Evolutionary conservation across 2,329 filamentous ascomycete species (phyloP).

Genomic region (Colletotrichum agaves): DNA sequence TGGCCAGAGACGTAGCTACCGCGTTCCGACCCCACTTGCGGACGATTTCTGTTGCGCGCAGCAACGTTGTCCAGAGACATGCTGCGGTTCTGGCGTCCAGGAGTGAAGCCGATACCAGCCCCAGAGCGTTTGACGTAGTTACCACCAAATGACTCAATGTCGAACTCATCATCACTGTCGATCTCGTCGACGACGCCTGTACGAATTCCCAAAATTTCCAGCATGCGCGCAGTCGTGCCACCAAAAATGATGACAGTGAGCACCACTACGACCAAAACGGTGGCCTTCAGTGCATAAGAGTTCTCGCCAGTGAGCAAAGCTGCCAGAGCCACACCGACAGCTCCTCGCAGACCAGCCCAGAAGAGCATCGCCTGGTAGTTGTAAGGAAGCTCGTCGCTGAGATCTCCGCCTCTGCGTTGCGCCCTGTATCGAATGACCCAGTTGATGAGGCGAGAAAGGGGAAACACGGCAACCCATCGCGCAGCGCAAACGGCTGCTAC

Average conservation of each 20-base stretch:
- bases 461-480: slow-evolving; percentile 94
- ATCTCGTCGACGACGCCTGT: slow-evolving; percentile 97
- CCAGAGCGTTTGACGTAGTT: slow-evolving; percentile 85
- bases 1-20: slow-evolving; percentile 65
- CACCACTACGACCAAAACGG: slow-evolving; percentile 96
- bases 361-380: slow-evolving; percentile 99
- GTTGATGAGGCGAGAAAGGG: slow-evolving; percentile 89
- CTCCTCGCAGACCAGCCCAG: slow-evolving; percentile 95
- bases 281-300: slow-evolving; percentile 85
- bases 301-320: slow-evolving; percentile 88
- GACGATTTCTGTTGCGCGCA: slow-evolving; percentile 37
- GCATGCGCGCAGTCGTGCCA: slow-evolving; percentile 95
- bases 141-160: slow-evolving; percentile 83
- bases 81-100: slow-evolving; percentile 69
- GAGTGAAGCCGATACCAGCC: slow-evolving; percentile 80
- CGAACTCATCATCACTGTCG: slow-evolving; percentile 98
- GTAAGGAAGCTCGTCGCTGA: slow-evolving; percentile 88
- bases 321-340: slow-evolving; percentile 93
- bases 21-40: slow-evolving; percentile 38
- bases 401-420: slow-evolving; percentile 76
- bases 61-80: slow-evolving; percentile 67
- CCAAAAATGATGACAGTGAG: slow-evolving; percentile 99
- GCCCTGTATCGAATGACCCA: slow-evolving; percentile 91
- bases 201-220: slow-evolving; percentile 95
- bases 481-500: slow-evolving; percentile 92